Evolutionary conservation across 2,329 filamentous ascomycete species (phyloP).

Genomic region (Neonectria coccinea): DNA sequence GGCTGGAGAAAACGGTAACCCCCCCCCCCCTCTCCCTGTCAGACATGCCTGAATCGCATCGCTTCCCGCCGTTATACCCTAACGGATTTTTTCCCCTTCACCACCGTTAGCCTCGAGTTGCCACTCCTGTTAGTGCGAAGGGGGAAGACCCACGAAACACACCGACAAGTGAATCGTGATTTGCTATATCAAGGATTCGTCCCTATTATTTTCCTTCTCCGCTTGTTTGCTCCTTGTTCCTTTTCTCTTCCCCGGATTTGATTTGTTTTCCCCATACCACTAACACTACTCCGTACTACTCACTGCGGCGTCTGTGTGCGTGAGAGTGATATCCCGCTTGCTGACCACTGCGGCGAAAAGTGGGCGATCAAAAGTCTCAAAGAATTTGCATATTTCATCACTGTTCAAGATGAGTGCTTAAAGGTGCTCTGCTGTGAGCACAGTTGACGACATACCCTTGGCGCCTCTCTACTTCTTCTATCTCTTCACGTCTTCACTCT

Average conservation of each 20-base stretch:
- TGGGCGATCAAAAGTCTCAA: conserved; percentile 10
- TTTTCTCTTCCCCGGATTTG: conserved; percentile 12
- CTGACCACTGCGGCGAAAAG: conserved; percentile 1
- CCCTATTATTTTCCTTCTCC: conserved; percentile 6
- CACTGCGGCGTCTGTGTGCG: not conserved
- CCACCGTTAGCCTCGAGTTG: conserved; percentile 1
- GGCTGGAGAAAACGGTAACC: not conserved
- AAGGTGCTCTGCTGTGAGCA: conserved; percentile 26
- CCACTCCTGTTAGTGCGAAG: conserved; percentile 14
- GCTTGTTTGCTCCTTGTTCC: conserved; percentile 2
- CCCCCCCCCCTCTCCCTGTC: conserved; percentile 13
- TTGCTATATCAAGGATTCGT: conserved; percentile 3
- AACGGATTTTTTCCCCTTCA: not conserved
- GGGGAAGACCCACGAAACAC: conserved; percentile 15
- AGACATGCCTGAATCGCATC: conserved; percentile 15
- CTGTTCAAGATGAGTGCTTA: conserved; percentile 27
- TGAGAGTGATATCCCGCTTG: conserved; percentile 14
- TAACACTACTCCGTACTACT: conserved; percentile 8
- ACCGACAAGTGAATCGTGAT: conserved; percentile 18
- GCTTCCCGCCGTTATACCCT: conserved; percentile 1
- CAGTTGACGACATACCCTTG: conserved; percentile 16
- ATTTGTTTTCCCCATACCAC: conserved; percentile 6
- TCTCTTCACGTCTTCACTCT: not conserved
- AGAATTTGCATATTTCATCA: not conserved
- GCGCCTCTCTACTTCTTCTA: not conserved